Evolutionary conservation across 352 stramenopile genomes (phyloP).

Genomic region (Phytophthora europaea): DNA sequence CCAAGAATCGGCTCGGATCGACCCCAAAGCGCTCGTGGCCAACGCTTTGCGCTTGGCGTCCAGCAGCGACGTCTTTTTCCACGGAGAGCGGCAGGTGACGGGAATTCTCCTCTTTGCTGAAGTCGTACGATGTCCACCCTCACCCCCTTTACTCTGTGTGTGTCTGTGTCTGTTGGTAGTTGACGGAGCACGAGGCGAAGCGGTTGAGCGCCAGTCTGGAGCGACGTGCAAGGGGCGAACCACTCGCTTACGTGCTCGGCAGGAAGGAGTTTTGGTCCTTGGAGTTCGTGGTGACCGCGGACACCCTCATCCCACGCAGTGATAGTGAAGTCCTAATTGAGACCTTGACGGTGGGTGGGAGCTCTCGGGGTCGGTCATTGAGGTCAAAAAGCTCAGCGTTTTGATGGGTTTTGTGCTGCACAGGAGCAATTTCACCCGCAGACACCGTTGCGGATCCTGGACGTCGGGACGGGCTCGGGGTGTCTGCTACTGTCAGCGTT

Average conservation of each 20-base stretch:
- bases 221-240: slow-evolving; percentile 55
- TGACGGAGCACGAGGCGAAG: slow-evolving; percentile 48
- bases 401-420: not conserved
- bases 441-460: slow-evolving; percentile 58
- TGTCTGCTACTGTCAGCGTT: slow-evolving; percentile 76
- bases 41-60: slow-evolving; percentile 48
- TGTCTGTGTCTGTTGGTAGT: not conserved
- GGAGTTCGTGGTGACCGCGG: slow-evolving; percentile 54
- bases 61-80: slow-evolving; percentile 71
- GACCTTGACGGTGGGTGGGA: slow-evolving; percentile 53
- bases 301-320: slow-evolving; percentile 84
- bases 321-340: slow-evolving; percentile 88
- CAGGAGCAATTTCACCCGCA: slow-evolving; percentile 56
- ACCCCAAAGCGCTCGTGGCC: slow-evolving; percentile 71
- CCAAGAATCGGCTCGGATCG: slow-evolving; percentile 24
- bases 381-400: not conserved
- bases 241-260: slow-evolving; percentile 76
- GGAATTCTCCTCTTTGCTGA: too few species aligned
- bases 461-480: slow-evolving; percentile 77
- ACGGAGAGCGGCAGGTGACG: slow-evolving; percentile 42
- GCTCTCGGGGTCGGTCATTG: not conserved
- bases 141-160: too few species aligned
- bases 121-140: too few species aligned
- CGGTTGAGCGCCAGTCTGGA: slow-evolving; percentile 31
- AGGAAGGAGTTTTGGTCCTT: slow-evolving; percentile 86